Conservation (phyloP, 441 rosid genomes). For the Populus hybrid region DNA sequence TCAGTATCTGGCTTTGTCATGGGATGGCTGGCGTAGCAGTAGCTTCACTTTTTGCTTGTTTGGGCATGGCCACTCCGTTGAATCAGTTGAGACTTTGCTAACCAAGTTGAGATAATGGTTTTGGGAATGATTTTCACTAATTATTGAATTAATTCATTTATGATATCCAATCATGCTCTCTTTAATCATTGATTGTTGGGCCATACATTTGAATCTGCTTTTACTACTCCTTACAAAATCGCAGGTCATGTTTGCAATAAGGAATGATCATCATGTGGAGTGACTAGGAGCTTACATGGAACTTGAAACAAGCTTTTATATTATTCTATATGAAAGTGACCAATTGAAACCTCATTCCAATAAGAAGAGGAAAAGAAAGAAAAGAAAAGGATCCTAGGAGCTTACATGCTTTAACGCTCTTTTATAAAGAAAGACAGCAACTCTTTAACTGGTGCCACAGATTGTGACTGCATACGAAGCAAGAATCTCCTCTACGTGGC, state of each 20-base stretch:
- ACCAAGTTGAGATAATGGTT: not conserved
- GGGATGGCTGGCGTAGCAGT: not conserved
- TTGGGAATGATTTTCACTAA: not conserved
- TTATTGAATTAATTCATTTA: not conserved
- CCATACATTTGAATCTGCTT: not conserved
- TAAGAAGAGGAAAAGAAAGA: not conserved
- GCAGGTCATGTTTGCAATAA: slow-evolving; percentile 10
- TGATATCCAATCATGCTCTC: not conserved
- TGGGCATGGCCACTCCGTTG: not conserved
- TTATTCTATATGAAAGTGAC: not conserved
- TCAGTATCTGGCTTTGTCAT: not conserved
- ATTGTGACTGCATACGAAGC: not conserved
- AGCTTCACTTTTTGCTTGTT: not conserved
- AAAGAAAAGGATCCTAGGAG: not conserved
- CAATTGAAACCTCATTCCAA: not conserved
- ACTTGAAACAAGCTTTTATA: not conserved
- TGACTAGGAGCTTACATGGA: not conserved
- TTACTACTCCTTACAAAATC: slow-evolving; percentile 12
- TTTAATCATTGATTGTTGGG: not conserved
- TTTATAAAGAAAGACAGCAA: not conserved
- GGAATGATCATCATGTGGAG: slow-evolving; percentile 10
- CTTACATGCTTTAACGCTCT: not conserved
- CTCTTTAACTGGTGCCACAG: not conserved
- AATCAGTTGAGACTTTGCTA: not conserved
- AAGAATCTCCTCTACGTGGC: not conserved